Evolutionary conservation across 768 basidiomycete genomes (phyloP).

Genomic region (Termitomyces sp.): DNA sequence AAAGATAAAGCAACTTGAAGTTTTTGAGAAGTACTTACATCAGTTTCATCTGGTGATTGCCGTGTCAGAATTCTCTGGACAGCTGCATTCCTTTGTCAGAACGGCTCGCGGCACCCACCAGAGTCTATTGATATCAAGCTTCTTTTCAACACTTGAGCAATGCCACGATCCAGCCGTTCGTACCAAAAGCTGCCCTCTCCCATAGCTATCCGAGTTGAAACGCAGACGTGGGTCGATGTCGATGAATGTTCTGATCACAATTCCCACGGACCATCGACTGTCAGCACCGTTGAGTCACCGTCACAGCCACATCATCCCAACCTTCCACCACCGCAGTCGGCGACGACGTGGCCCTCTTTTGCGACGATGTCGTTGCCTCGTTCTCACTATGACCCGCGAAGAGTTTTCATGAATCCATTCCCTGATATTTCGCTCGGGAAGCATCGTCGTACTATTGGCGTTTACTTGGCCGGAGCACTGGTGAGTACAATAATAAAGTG

Average conservation of each 20-base stretch:
- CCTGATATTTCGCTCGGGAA: slow-evolving; percentile 71
- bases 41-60: slow-evolving; percentile 1
- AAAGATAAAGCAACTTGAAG: background rate
- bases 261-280: slow-evolving; percentile 23
- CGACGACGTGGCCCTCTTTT: background rate
- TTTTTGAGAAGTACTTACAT: background rate
- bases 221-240: slow-evolving; percentile 18
- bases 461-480: slow-evolving; percentile 88
- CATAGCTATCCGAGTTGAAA: slow-evolving; percentile 22
- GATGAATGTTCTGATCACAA: background rate
- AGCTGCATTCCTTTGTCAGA: background rate
- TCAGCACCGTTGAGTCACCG: slow-evolving; percentile 15
- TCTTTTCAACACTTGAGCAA: background rate
- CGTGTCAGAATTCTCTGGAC: background rate
- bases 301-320: slow-evolving; percentile 5
- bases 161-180: background rate
- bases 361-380: slow-evolving; percentile 55
- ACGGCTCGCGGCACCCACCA: background rate
- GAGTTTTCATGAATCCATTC: slow-evolving; percentile 85
- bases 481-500: slow-evolving; percentile 43
- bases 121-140: background rate
- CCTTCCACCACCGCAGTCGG: background rate
- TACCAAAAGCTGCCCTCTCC: slow-evolving; percentile 1
- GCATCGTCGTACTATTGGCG: slow-evolving; percentile 77
- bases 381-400: slow-evolving; percentile 80